Conservation (phyloP, 495 filamentous ascomycete species). For the Penicillium cataractarum region DNA sequence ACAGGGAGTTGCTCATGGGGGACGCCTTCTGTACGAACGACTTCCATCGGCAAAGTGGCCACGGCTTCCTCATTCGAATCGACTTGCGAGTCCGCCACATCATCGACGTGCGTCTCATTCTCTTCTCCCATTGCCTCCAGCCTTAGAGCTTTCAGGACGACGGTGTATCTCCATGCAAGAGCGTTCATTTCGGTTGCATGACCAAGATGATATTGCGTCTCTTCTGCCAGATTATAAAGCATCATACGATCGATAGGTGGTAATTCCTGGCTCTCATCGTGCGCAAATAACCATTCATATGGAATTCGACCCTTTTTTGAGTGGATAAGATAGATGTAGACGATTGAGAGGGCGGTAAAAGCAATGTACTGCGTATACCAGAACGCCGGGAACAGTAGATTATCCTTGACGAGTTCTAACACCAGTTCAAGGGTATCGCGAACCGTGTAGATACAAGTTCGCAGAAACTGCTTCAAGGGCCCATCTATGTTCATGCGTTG, state of each 20-base stretch:
- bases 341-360: background rate
- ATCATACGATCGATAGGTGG: background rate
- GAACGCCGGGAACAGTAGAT: background rate
- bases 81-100: background rate
- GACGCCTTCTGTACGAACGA: background rate
- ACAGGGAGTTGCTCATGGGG: background rate
- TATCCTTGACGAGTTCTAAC: background rate
- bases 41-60: background rate
- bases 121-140: background rate
- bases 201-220: background rate
- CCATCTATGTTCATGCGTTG: background rate
- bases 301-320: background rate
- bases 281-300: background rate
- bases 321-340: background rate
- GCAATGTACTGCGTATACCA: background rate
- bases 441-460: background rate
- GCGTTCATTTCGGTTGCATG: background rate
- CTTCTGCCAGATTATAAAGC: background rate
- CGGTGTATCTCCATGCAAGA: background rate
- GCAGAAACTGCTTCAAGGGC: background rate
- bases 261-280: background rate
- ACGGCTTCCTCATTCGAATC: background rate
- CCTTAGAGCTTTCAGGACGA: background rate
- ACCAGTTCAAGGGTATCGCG: background rate
- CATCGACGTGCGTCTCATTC: background rate